Base-by-base conservation (phyloP, 2,329 filamentous ascomycete genomes). In the Penicillium sp. region DNA sequence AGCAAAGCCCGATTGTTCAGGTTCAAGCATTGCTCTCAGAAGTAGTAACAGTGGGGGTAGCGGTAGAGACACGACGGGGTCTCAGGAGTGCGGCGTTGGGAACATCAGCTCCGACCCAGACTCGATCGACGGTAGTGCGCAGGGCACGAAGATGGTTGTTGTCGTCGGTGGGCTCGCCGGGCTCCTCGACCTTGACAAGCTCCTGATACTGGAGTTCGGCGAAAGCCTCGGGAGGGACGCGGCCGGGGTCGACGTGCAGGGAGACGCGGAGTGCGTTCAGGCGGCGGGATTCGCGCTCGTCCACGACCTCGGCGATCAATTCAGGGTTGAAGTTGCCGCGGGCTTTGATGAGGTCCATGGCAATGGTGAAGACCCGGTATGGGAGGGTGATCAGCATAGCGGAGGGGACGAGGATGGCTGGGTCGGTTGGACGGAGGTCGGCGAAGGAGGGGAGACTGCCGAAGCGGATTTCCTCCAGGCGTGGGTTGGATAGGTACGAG, bases 241-340 rank as follows among this genome's bases (percentile, higher is more conserved):
- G 6, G 10, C 14, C 8, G 1, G 5, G 15, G 1, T 11, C 10
- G 7, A 53, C 51, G 4, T 53, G 53, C 8, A 35, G 7, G 4
- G 38, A 39, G 37, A 41, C 25, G 7, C 35, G 38, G 14, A 74
- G 58, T 4, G 68, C 71, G 22, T 62, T 54, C 3, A 66, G 31
- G 4, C 74, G 70, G 28, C 73, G 70, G 6, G 57, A 28, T 61
- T 76, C 74, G 4, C 74, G 68, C 56, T 71, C 69, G 4, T 60
- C 45, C 4, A 76, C 38, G 6, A 75, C 61, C 1, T 61, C 60
- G 17, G 60, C 54, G 1, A 68, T 67, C 8, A 71, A 48, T 1
- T 51, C 43, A 12, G 31, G 17, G 2, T 56, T 66, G 35, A 75
- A 42, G 3, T 61, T 43, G 4, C 61, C 43, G 20, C 58, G 57